Evolutionary conservation across 2,329 filamentous ascomycete genomes (phyloP), one percentile per base, ranked within the genome.

Genomic region (Alternaria conjuncta): DNA sequence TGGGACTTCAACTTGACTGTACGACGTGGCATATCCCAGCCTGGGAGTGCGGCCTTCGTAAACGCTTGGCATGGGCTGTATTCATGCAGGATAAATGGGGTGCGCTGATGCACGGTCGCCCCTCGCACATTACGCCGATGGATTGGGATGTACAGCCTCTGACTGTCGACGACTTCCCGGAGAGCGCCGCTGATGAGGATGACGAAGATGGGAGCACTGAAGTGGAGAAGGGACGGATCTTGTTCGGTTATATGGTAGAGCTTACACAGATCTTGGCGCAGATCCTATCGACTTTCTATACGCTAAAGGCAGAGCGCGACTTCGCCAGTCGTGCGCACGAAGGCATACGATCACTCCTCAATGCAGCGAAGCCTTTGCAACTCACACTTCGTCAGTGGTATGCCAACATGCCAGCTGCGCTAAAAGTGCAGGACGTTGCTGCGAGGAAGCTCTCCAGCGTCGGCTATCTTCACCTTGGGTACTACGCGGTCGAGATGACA

Each of bases 81-180:
- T 90, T 86, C 65, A 88, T 89, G 82, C 88, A 90, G 71, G 89
- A 91, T 66, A 88, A 86, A 69, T 89, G 86, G 87, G 84, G 85
- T 3, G 83, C 86, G 3, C 80, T 88, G 41, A 84, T 87, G 26
- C 85, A 87, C 66, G 87, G 88, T 8, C 81, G 87, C 25, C 87
- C 86, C 11, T 86, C 84, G 23, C 84, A 88, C 55, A 86, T 89
- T 23, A 80, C 80, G 6, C 76, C 81, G 4, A 81, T 81, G 8
- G 86, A 88, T 68, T 90, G 88, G 88, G 84, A 84, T 23, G 83
- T 89, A 3, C 79, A 80, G 26, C 72, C 78, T 3, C 78, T 86
- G 8, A 79, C 77, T 18, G 76, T 80, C 49, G 74, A 78, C 9
- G 85, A 87, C 63, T 86, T 86, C 55, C 73, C 74, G 2, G 75